Evolutionary conservation across 1,284 basidiomycete species (phyloP), one percentile per base, ranked within the genome.

Genomic region (Moniliophthora roreri): DNA sequence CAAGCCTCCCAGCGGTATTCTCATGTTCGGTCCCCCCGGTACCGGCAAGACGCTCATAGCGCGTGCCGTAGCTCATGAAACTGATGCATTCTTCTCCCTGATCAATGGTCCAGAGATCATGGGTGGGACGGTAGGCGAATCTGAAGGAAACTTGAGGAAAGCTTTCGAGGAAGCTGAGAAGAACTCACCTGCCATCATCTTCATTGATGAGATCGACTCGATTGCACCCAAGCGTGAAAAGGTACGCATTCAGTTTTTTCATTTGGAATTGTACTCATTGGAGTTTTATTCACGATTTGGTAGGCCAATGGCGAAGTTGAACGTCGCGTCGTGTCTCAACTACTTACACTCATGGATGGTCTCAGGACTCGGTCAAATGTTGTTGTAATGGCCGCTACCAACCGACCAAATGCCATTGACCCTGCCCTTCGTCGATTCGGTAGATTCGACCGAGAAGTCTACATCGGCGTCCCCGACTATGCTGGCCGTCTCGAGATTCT

Each of bases 41-140:
- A 97, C 95, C 21, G 95, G 95, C 80, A 98, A 97, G 77, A 97
- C 95, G 9, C 82, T 97, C 59, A 99, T 99, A 95, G 96, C 97
- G 41, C 89, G 97, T 63, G 97, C 97, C 9, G 97, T 99, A 39
- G 97, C 96, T 58, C 98, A 99, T 70, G 97, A 99, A 75, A 99
- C 96, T 26, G 96, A 97, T 52, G 97, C 97, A 18, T 99, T 99
- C 84, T 99, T 99, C 83, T 99, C 99, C 88, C 78, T 98, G 54
- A 99, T 99, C 77, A 99, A 98, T 66, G 96, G 97, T 58, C 97
- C 96, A 46, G 97, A 99, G 73, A 98, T 99, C 71, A 99, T 99
- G 96, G 94, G 91, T 66, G 98, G 98, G 79, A 98, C 98, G 95
- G 95, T 95, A 54, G 95, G 95, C 65, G 97, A 99, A 76, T 91